Conservation (phyloP, 768 basidiomycete species). For the Termitomyces sp. region DNA sequence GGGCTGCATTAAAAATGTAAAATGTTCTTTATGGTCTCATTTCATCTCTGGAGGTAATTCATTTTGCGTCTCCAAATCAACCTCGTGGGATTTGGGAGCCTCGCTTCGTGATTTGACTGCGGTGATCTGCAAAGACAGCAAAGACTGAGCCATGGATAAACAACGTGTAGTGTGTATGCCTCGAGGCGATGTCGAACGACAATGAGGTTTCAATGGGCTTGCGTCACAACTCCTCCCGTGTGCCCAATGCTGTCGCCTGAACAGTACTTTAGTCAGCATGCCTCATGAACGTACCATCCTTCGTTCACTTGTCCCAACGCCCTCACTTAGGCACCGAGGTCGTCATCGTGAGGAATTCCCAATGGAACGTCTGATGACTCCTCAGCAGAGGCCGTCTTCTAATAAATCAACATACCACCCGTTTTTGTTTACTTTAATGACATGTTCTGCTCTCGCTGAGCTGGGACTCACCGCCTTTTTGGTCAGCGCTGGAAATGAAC, state of each 20-base stretch:
- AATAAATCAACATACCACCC: constrained; percentile 56
- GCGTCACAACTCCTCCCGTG: background rate
- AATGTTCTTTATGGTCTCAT: background rate
- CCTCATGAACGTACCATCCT: background rate
- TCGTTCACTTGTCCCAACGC: background rate
- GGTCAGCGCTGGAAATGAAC: constrained; percentile 62
- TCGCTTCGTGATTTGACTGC: background rate
- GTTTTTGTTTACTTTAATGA: constrained; percentile 59
- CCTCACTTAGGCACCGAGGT: constrained; percentile 2
- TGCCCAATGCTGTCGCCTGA: background rate
- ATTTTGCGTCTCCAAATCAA: background rate
- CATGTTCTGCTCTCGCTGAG: constrained; percentile 63
- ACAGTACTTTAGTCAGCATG: constrained; percentile 6
- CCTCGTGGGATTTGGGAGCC: background rate
- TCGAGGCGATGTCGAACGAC: background rate
- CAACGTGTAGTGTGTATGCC: constrained; percentile 3
- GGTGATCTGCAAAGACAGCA: background rate
- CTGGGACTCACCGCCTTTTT: constrained; percentile 72
- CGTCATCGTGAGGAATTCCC: background rate
- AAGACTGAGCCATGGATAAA: background rate
- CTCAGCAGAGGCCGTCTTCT: constrained; percentile 27
- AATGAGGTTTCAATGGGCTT: background rate
- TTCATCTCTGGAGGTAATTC: background rate
- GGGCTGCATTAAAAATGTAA: constrained; percentile 50
- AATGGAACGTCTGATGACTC: constrained; percentile 8